These are phyloP conservation scores for Oleoguttula mirabilis DNA, from an alignment of 495 filamentous ascomycete species.

Conservation along the genomic window DNA sequence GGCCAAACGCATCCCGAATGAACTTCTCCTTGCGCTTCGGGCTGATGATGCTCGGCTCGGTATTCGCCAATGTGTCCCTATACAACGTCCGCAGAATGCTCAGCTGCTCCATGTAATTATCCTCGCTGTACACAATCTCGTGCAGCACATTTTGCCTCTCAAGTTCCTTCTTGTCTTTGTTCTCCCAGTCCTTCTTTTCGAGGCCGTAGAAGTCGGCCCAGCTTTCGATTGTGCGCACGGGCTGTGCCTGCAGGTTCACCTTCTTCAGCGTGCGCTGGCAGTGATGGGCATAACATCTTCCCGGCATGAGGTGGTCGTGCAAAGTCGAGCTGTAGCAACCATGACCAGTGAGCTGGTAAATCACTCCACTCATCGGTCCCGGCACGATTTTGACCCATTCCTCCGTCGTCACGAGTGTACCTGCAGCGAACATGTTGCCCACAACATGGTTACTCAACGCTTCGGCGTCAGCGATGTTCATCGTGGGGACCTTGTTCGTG, in stretches of 20 bases:
- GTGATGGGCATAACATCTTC: slow-evolving; percentile 86
- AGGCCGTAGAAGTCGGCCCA: slow-evolving; percentile 90
- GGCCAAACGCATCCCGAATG: slow-evolving; percentile 75
- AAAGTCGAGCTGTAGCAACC: slow-evolving; percentile 82
- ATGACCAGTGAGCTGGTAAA: slow-evolving; percentile 85
- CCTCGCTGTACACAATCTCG: slow-evolving; percentile 90
- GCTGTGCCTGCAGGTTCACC: slow-evolving; percentile 65
- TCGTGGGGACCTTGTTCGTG: slow-evolving; percentile 91
- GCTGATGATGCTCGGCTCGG: slow-evolving; percentile 70
- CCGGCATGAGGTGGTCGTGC: slow-evolving; percentile 60
- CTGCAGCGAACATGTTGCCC: slow-evolving; percentile 64
- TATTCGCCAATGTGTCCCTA: slow-evolving; percentile 61
- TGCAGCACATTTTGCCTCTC: slow-evolving; percentile 89
- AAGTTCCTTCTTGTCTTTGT: slow-evolving; percentile 70
- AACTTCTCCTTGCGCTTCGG: slow-evolving; percentile 65
- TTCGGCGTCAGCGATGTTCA: slow-evolving; percentile 97
- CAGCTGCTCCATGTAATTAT: slow-evolving; percentile 76
- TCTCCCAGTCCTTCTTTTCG: slow-evolving; percentile 58
- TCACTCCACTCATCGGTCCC: slow-evolving; percentile 66
- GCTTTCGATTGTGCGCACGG: slow-evolving; percentile 57
- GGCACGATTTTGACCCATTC: slow-evolving; percentile 92
- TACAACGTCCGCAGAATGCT: slow-evolving; percentile 76
- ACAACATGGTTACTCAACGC: slow-evolving; percentile 70
- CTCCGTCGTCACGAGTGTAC: slow-evolving; percentile 74
- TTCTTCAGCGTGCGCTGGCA: slow-evolving; percentile 92